phyloP scores from a whole-genome alignment of 306 rosid genomes.

The Rosa chinensis region DNA sequence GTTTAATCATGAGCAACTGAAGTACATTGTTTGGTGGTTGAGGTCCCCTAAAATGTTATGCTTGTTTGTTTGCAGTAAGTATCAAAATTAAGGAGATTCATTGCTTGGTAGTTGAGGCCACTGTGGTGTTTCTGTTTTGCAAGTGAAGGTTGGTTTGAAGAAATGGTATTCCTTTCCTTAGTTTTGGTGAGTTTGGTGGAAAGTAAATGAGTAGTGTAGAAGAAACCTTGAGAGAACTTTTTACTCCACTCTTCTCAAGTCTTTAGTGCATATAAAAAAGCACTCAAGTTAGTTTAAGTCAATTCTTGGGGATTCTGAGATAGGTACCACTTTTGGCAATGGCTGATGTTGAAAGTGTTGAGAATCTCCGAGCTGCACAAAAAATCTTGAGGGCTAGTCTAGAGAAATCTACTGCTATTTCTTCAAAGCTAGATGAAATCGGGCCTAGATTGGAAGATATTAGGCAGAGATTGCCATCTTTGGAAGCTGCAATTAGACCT shows the following conservation, averaged over 20 bases:
- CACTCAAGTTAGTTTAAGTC: constrained; percentile 24
- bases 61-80: not conserved
- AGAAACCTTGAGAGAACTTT: constrained; percentile 38
- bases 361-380: constrained; percentile 47
- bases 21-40: constrained; percentile 37
- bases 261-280: constrained; percentile 28
- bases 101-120: constrained; percentile 55
- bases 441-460: constrained; percentile 51
- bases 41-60: constrained; percentile 1
- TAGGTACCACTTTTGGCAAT: constrained; percentile 27
- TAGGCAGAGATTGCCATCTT: constrained; percentile 36
- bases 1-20: not conserved
- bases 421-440: constrained; percentile 46
- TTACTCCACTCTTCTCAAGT: constrained; percentile 25
- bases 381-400: constrained; percentile 52
- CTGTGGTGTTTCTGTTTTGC: constrained; percentile 42
- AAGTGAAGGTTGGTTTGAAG: constrained; percentile 75
- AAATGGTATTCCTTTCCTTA: constrained; percentile 30
- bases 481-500: constrained; percentile 47
- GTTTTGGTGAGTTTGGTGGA: constrained; percentile 82
- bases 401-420: constrained; percentile 47
- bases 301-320: constrained; percentile 26
- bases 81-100: constrained; percentile 1
- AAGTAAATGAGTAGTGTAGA: constrained; percentile 40
- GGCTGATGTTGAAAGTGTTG: constrained; percentile 41